Evolutionary conservation across 176 grass and related monocot genomes (phyloP), one percentile per base, ranked within the genome.

Genomic region (Metroxylon sagu): DNA sequence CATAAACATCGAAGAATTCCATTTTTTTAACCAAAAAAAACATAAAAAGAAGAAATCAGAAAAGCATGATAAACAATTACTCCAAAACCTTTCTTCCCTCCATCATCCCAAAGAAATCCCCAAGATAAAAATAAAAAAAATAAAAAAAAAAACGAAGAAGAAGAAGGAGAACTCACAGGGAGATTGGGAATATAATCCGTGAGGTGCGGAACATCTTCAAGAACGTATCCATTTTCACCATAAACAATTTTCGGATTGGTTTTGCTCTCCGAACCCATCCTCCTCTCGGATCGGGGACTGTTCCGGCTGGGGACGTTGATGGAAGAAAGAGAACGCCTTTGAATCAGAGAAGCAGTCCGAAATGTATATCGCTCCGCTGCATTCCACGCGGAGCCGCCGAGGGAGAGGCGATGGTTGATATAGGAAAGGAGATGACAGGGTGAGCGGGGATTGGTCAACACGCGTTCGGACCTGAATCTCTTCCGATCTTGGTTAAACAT

Each of bases 171-270:
- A 68, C 88, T 89, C 60, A 92, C 93, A 50, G 82, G 84, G 29
- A 85, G 82, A 70, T 92, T 67, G 14, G 79, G 73, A 23, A 98
- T 73, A 76, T 92, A 89, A 68, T 92, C 93, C 4, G 70, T 76
- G 48, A 98, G 70, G 71, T 98, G 93, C 50, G 88, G 93, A 14
- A 92, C 93, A 55, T 98, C 93, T 72, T 98, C 93, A n/a, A 98
- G 77, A 48, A 98, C 67, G 75, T 80, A 92, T 54, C 88, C 88
- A 3, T 39, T 61, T 1, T 98, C 87, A 1, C 82, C 81, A 4
- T 71, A 0, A 25, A 81, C 59, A 51, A 77, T 19, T 75, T 90
- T 90, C 68, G 52, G 57, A 26, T 66, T 52, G 0, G 53, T 39
- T 54, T 76, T 98, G 15, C 54, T 27, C 17, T 62, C 5, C 14